These are phyloP conservation scores for Galium porrigens DNA, from an alignment of 305 asterid species.

Conservation along the genomic window DNA sequence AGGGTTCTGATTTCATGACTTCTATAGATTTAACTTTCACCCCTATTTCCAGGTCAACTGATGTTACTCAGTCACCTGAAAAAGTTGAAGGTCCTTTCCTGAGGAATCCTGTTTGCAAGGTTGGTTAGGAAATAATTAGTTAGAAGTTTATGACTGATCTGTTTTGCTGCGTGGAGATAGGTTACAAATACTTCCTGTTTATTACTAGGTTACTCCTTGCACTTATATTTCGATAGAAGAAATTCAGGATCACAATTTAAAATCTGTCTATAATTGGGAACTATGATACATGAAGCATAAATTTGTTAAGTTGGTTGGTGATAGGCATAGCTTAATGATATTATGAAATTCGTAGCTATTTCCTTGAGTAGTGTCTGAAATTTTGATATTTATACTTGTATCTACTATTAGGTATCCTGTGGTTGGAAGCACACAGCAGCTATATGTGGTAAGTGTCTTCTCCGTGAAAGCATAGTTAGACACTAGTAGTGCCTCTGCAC, in stretches of 20 bases:
- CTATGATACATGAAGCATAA: background rate
- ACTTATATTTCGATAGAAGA: background rate
- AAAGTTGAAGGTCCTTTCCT: conserved; percentile 69
- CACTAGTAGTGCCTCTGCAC: background rate
- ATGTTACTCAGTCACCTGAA: conserved; percentile 59
- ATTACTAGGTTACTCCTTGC: background rate
- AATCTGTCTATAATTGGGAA: background rate
- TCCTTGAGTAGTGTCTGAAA: background rate
- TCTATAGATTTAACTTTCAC: conserved; percentile 14
- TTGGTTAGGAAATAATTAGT: conserved; percentile 19
- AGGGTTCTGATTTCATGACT: background rate
- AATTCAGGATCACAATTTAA: background rate
- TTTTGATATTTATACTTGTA: background rate
- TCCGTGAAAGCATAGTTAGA: background rate
- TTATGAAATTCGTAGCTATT: too few relatives aligned
- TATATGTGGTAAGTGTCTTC: conserved; percentile 49
- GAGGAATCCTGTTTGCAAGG: conserved; percentile 60
- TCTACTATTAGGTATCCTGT: conserved; percentile 55
- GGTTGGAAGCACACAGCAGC: conserved; percentile 99
- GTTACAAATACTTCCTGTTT: background rate
- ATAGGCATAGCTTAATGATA: too few relatives aligned
- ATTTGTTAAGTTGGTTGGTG: background rate
- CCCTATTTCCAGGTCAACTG: conserved; percentile 43
- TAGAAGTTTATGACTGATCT: background rate
- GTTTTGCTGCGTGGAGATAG: background rate